Evolutionary conservation across 257 asterid genomes (phyloP).

Genomic region (Solanum ahanhuiri): DNA sequence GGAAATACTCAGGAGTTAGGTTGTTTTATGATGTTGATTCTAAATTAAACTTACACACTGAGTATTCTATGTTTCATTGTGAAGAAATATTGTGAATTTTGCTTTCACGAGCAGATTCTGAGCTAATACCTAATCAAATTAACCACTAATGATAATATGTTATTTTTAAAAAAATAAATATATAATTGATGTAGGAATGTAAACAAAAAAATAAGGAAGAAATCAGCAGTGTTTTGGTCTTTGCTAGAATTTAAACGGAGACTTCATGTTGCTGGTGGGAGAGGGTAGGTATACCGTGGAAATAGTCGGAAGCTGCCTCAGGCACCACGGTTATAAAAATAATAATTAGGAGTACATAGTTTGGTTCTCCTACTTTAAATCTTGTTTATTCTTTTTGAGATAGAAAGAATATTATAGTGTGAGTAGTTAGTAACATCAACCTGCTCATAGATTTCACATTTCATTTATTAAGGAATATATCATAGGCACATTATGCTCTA

Average conservation of each 20-base stretch:
- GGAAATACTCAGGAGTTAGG: neutral
- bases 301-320: neutral
- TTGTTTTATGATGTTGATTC: neutral
- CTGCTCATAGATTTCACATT: neutral
- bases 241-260: neutral
- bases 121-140: neutral
- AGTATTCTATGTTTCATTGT: neutral
- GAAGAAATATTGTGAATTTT: neutral
- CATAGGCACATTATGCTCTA: neutral
- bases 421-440: neutral
- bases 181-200: neutral
- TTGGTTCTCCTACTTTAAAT: neutral
- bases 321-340: neutral
- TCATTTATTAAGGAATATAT: neutral
- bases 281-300: neutral
- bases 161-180: neutral
- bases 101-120: neutral
- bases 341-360: neutral
- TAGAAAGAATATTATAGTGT: neutral
- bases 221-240: neutral
- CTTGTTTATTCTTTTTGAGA: neutral
- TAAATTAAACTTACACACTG: neutral
- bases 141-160: neutral
- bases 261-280: neutral
- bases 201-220: neutral